phyloP scores from a whole-genome alignment of 139 green algal genomes.

The Marvania coccoides region DNA sequence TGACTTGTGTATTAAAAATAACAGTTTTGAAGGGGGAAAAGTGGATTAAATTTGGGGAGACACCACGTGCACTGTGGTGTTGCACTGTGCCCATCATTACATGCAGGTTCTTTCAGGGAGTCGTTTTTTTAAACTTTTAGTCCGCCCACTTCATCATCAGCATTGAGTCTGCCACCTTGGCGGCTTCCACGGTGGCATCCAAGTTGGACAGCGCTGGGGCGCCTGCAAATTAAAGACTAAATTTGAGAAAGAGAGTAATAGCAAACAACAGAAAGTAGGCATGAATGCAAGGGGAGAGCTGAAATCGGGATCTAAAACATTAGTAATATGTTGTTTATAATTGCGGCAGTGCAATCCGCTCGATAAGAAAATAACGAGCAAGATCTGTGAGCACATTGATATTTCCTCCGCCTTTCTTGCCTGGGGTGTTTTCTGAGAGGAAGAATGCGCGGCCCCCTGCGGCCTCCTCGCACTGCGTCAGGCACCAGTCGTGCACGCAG shows the following conservation, averaged over 20 bases:
- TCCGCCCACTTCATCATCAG: conserved; percentile 24
- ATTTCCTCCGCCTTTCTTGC: neutral
- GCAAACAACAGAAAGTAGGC: too few relatives aligned
- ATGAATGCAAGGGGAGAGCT: too few relatives aligned
- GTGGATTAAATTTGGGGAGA: too few relatives aligned
- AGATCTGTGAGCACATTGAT: neutral
- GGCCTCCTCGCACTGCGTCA: conserved; percentile 15
- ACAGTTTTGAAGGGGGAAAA: too few relatives aligned
- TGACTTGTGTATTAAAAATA: too few relatives aligned
- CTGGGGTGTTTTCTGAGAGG: conserved; percentile 5
- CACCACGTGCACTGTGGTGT: too few relatives aligned
- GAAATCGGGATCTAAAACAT: conserved; percentile 5
- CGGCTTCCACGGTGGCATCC: conserved; percentile 6
- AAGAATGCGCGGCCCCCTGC: conserved; percentile 17
- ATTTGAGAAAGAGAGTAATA: too few relatives aligned
- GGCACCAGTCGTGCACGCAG: conserved; percentile 31
- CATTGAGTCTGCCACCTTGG: conserved; percentile 14
- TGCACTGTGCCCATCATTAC: too few relatives aligned
- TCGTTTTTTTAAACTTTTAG: too few relatives aligned
- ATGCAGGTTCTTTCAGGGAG: too few relatives aligned
- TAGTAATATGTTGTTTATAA: neutral
- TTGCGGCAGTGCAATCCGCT: too few relatives aligned
- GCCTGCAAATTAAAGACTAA: conserved; percentile 17
- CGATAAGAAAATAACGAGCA: too few relatives aligned
- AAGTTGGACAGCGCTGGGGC: conserved; percentile 6